phyloP scores from a whole-genome alignment of 352 stramenopile species.

The Phytophthora lateralis region DNA sequence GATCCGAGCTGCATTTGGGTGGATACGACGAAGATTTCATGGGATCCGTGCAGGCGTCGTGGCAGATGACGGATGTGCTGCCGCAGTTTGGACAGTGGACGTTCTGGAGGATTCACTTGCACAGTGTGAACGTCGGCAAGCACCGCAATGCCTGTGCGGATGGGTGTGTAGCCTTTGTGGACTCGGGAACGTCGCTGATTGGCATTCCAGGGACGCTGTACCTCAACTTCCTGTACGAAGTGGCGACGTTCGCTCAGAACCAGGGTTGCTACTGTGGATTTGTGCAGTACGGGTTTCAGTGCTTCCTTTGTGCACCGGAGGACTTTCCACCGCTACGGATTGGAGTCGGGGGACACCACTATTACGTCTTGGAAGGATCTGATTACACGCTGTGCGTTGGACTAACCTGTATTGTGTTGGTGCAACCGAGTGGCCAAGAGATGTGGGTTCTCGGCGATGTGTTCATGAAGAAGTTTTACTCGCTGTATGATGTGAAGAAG shows the following conservation, averaged over 20 bases:
- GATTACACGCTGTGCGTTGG: slow-evolving; percentile 87
- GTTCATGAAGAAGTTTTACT: slow-evolving; percentile 97
- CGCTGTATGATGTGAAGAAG: slow-evolving; percentile 90
- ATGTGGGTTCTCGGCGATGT: slow-evolving; percentile 98
- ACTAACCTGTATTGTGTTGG: slow-evolving; percentile 73
- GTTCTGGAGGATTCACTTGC: slow-evolving; percentile 81
- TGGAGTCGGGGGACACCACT: slow-evolving; percentile 64
- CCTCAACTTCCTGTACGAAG: slow-evolving; percentile 72
- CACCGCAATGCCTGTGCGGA: slow-evolving; percentile 48
- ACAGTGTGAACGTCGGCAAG: slow-evolving; percentile 62
- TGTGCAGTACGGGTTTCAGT: slow-evolving; percentile 84
- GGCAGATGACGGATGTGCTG: slow-evolving; percentile 76
- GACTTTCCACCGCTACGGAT: slow-evolving; percentile 75
- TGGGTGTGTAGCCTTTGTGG: slow-evolving; percentile 92
- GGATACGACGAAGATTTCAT: slow-evolving; percentile 69
- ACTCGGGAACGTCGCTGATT: slow-evolving; percentile 97
- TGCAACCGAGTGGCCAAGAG: slow-evolving; percentile 79
- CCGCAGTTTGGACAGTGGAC: slow-evolving; percentile 83
- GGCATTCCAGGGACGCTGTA: slow-evolving; percentile 89
- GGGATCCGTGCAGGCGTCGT: slow-evolving; percentile 49
- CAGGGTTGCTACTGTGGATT: slow-evolving; percentile 80
- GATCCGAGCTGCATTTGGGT: slow-evolving; percentile 77
- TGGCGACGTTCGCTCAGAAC: slow-evolving; percentile 64
- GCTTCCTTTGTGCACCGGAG: slow-evolving; percentile 67
- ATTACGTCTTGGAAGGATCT: slow-evolving; percentile 64